phyloP scores from a whole-genome alignment of 1,284 basidiomycete species.

The Cryptococcus hybrid region DNA sequence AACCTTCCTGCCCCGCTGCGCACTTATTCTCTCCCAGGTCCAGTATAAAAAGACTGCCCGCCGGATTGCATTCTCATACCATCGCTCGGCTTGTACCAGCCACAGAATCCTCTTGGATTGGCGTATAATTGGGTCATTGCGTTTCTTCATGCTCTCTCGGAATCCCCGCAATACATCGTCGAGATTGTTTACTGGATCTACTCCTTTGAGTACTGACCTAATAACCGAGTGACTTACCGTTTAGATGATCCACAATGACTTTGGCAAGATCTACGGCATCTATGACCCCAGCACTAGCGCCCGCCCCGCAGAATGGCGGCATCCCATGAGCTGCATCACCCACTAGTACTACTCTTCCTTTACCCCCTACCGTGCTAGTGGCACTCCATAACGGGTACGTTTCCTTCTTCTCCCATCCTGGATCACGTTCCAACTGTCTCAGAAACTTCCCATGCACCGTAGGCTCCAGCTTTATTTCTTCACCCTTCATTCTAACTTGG shows the following conservation, averaged over 20 bases:
- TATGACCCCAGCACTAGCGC: constrained; percentile 19
- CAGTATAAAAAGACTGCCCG: constrained; percentile 9
- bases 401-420: constrained; percentile 1
- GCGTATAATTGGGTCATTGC: constrained; percentile 16
- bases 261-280: constrained; percentile 18
- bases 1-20: too few species aligned
- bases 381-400: constrained; percentile 11
- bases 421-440: constrained; percentile 8
- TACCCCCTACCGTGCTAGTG: constrained; percentile 9
- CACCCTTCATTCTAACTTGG: background rate
- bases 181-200: constrained; percentile 1
- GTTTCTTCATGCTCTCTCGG: background rate
- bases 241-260: background rate
- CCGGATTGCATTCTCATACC: background rate
- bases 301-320: constrained; percentile 23
- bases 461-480: background rate
- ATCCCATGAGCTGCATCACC: constrained; percentile 26
- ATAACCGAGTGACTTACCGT: background rate
- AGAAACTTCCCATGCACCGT: constrained; percentile 4
- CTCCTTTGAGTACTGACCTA: background rate
- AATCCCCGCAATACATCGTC: constrained; percentile 6
- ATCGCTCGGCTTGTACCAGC: constrained; percentile 18
- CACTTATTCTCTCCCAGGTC: constrained; percentile 5
- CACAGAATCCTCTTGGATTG: constrained; percentile 12
- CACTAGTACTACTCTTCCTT: constrained; percentile 14